Base-by-base conservation (phyloP, 352 stramenopile species). In the Phytopythium sindhum region DNA sequence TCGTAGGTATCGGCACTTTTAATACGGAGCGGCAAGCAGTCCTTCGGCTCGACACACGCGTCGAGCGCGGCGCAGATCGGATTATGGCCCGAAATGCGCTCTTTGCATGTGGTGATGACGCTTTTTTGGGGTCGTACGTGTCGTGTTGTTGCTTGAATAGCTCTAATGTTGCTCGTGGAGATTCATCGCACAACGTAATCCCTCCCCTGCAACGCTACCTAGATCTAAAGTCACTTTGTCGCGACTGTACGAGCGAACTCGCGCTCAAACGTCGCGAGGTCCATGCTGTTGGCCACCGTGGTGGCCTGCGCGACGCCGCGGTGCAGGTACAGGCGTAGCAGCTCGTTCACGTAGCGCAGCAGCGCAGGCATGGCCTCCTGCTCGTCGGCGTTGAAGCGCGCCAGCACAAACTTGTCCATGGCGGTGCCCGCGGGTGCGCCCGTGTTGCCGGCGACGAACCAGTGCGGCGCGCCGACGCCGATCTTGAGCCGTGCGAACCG, bases 401-500 rank as follows among this genome's bases (percentile, higher is more conserved):
- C 81, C 14, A 96, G 70, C 24, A 96, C 88, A 37, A 81, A 93
- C 64, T 89, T 90, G 75, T 93, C 82, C 70, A 96, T 91, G 19
- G 84, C 82, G 4, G 86, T 90, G n/a, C 86, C 85, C 0, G 87
- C 72, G 7, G 85, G 85, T 0, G 87, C 84, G 5, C 85, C 83
- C 8, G 68, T 89, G 44, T 83, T 84, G 52, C 79, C 82, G 19
- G 72, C 76, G 31, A 68, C 66, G 65, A 96, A 96, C 87, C 87
- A 96, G 55, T 91, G 65, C 2, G 85, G 84, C 7, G 84, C 80
- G 9, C 88, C 88, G 14, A 96, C 67, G 29, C 88, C 88, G 48
- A 96, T 89, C 58, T 89, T 89, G 50, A 96, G 78, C 5, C 88
- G 80, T 54, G 84, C 86, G 59, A 96, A 96, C 39, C 87, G 86